A percentile compares a stretch with the other conserved stretches of the same genome.
Conservation (phyloP, 495 filamentous ascomycete genomes). For the Podospora appendiculata region DNA sequence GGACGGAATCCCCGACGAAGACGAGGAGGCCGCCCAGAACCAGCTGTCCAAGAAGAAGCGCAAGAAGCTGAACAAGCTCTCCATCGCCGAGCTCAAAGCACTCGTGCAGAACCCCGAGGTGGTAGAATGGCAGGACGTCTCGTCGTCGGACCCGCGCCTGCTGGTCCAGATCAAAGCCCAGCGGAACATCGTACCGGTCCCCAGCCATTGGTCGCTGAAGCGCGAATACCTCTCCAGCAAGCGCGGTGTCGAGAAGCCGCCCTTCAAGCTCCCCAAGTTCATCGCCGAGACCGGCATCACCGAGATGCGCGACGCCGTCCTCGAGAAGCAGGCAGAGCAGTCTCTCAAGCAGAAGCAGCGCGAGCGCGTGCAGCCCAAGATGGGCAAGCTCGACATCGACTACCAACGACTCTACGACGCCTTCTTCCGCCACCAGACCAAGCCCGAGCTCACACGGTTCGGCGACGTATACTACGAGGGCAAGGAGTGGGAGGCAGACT, state of each 20-base stretch:
- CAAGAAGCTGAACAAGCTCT: constrained; percentile 84
- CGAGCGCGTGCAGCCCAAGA: constrained; percentile 90
- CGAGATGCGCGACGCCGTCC: constrained; percentile 93
- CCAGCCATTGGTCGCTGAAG: constrained; percentile 89
- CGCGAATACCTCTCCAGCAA: constrained; percentile 95
- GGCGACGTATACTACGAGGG: constrained; percentile 98
- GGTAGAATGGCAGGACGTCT: constrained; percentile 95
- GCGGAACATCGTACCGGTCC: constrained; percentile 92
- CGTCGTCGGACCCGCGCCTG: constrained; percentile 81
- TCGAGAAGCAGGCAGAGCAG: constrained; percentile 91
- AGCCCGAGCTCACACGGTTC: constrained; percentile 86
- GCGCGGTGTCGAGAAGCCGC: constrained; percentile 87
- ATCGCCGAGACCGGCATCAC: constrained; percentile 96
- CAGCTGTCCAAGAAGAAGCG: constrained; percentile 89
- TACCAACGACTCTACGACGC: constrained; percentile 97
- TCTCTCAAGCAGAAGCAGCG: constrained; percentile 90
- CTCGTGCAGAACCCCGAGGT: constrained; percentile 86
- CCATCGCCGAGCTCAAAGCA: constrained; percentile 90
- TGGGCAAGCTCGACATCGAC: constrained; percentile 96
- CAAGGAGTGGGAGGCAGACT: constrained; percentile 95
- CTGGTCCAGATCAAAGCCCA: constrained; percentile 91
- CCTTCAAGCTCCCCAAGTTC: constrained; percentile 90
- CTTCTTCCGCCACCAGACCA: constrained; percentile 95
- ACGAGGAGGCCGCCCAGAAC: constrained; percentile 58
- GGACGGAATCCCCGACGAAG: constrained; percentile 80